Base-by-base conservation (phyloP, 2,329 filamentous ascomycete genomes). In the Aphanocladium album region DNA sequence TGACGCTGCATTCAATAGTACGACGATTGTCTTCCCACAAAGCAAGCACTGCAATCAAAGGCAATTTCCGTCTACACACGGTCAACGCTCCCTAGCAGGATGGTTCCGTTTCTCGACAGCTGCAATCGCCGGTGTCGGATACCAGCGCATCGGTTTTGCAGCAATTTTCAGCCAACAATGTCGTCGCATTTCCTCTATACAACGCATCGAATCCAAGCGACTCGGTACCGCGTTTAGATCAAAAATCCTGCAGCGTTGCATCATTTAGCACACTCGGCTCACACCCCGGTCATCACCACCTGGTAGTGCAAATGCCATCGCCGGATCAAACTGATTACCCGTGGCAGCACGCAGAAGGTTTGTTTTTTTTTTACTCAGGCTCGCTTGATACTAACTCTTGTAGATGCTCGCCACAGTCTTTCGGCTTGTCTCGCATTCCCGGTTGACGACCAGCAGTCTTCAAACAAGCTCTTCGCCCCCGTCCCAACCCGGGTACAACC, bases 251-350 rank as follows among this genome's bases (percentile, higher is more conserved):
- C 19, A 19, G 49, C 30, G 35, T 59, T 45, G 14, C 33, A 8
- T 45, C 60, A 21, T 58, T 45, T 43, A 46, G 62, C 21, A 60
- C 41, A 3, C 11, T 55, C 33, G 54, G 50, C 12, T 54, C 62
- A 11, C 63, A 60, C 16, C 45, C 56, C 16, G 53, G 51, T 6
- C 56, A 65, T 58, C 64, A 65, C 53, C 65, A 66, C 33, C 7
- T 53, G 3, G 21, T 55, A 11, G 50, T 54, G 43, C 64, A 53
- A 56, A 62, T 33, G 63, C 50, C 14, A 11, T 45, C 25, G 14
- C 58, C n/a, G 30, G 52, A 5, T 16, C 19, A 53, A 12, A 23
- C 16, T 6, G 21, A 30, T 21, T 21, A 35, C 23, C 19, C 27
- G 23, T 60, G 49, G 57, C 57, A 53, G 39, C 49, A 53, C 16